Percentiles rank a stretch among this genome's conserved stretches.
phyloP scores from a whole-genome alignment of 148 eudicot species.

The Nepenthes gracilis region DNA sequence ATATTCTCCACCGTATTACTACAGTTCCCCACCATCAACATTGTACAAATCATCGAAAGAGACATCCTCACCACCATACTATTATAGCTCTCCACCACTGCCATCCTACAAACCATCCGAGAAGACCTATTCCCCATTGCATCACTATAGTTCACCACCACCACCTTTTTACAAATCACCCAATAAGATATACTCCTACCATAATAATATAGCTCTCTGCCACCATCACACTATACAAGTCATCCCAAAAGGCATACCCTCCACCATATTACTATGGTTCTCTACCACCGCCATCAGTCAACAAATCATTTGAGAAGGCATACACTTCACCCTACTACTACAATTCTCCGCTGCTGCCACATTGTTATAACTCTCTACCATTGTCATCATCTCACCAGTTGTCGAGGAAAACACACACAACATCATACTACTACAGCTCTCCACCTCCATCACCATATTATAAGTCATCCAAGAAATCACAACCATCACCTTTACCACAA shows the following conservation, averaged over 20 bases:
- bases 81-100: constrained; percentile 1
- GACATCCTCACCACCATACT: not conserved
- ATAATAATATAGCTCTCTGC: not conserved
- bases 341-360: not conserved
- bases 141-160: not conserved
- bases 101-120: not conserved
- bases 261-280: not conserved
- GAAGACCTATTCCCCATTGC: not conserved
- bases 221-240: not conserved
- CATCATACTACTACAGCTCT: not conserved
- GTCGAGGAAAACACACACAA: not conserved
- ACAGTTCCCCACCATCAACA: not conserved
- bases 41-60: not conserved
- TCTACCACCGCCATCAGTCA: not conserved
- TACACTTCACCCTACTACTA: constrained; percentile 1
- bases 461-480: not conserved
- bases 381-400: not conserved
- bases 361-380: not conserved
- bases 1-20: not conserved
- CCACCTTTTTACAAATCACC: not conserved
- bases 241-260: not conserved
- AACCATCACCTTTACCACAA: constrained; percentile 1
- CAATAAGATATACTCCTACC: not conserved
- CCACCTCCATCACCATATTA: constrained; percentile 1
- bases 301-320: constrained; percentile 1